Evolutionary conservation across 2,329 filamentous ascomycete species (phyloP), one percentile per base, ranked within the genome.

Genomic region (Alternaria atra): DNA sequence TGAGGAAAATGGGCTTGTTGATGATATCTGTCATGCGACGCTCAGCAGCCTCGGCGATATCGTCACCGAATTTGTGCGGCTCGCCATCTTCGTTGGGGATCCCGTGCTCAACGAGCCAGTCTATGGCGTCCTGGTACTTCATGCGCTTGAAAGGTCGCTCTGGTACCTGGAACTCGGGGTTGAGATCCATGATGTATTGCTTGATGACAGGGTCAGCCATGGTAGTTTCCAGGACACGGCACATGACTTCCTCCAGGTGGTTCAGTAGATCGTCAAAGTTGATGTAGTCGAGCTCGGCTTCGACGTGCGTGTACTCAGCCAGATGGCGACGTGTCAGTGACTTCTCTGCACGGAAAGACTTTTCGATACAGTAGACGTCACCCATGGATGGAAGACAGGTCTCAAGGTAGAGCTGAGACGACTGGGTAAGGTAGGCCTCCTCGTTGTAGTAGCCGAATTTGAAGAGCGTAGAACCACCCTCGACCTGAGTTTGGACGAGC

Each of bases 341-440:
- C 83, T 97, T 97, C 82, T 99, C 95, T 13, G 95, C 95, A 64
- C 95, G 94, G 90, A 99, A 99, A 2, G 94, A 98, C 80, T 97
- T 97, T 81, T 97, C 94, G 73, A 99, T 94, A 78, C 94, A 98
- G 86, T 96, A 99, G 54, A 97, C 93, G 77, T 97, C 92, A 70
- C 95, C 95, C 73, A 98, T 86, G 52, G 91, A 92, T 10, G 94
- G 93, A 32, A 99, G 84, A 68, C 90, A 93, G 32, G 95, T 99
- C 85, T 99, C 95, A 60, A 99, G 91, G 82, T 99, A 99, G 55
- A 99, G 88, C 81, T 99, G 95, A 34, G 92, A 97, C 4, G 94
- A 97, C 82, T 99, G 95, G 4, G 95, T 98, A 65, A 99, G 88
- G 84, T 94, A 99, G 61, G 95, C 91, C 70, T 90, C 87, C 80